Base-by-base conservation (phyloP, 140 eudicot species). In the Cichorium intybus region DNA sequence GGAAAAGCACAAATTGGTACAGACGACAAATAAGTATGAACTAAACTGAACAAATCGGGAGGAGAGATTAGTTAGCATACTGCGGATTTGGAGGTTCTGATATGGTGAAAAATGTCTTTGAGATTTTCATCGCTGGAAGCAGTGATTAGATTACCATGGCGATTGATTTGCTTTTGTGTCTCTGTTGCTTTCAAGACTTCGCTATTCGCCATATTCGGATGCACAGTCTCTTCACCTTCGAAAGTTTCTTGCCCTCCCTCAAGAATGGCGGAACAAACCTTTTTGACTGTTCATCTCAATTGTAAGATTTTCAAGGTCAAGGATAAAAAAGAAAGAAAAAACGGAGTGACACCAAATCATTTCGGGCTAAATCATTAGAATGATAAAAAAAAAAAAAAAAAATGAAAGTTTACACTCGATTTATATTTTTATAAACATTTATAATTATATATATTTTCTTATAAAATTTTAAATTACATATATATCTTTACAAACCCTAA, bases 111-210 rank as follows among this genome's bases (percentile, higher is more conserved):
- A 49, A 87, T 66, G 46, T 84, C 77, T 54, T 48, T 84, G 2
- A 90, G 88, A 46, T 64, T 53, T 15, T 90, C 88, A 56, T 90
- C 97, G 51, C 66, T 68, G 14, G 83, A 28, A 16, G 90, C 97
- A 17, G 65, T 84, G 1, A 34, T 45, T 15, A 82, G 69, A 67
- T 78, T 88, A 15, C 68, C 72, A 15, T 68, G 66, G 41, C 37
- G 46, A 69, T 59, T 85, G 6, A 18, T 37, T 43, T 28, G 69
- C n/a, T 39, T 59, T 59, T 56, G 43, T 74, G 75, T 62, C 52
- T 59, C 62, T 35, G 52, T 57, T 67, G 49, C 49, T 43, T 43
- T 43, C 49, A 43, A 14, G 7, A 15, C 49, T 43, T 43, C 17
- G 15, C 49, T 66, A 2, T 41, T 52, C 11, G 29, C 55, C 71